Base-by-base conservation (phyloP, 306 rosid genomes). In the Begonia fuchsioides region DNA sequence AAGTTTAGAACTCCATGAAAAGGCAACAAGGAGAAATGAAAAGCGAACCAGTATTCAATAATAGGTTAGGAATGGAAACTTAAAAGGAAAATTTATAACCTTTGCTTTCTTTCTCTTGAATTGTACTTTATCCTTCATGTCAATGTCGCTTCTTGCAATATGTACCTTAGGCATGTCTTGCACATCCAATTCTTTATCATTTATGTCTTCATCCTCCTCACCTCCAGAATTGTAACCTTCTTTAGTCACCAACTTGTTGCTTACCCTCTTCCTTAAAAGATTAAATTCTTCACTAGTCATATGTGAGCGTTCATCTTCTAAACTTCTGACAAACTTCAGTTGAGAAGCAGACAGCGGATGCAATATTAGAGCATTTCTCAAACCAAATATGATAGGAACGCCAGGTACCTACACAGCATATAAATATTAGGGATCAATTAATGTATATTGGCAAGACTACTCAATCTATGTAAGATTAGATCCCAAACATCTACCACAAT, bases 61-160 rank as follows among this genome's bases (percentile, higher is more conserved):
- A 26, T 26, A 26, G 32, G 5, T 26, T 26, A 26, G 35, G 7
- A 26, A 26, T 5, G 35, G 35, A 13, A 7, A 35, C 39, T 41
- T 38, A 41, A 44, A 14, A 46, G 13, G 44, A n/a, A n/a, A n/a
- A 17, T n/a, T n/a, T 17, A 62, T 51, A 8, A 75, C 94, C 94
- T 87, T 87, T 38, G 93, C 79, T 62, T 20, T 83, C 71, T 76
- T 87, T 66, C 86, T 78, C 76, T 87, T 83, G 64, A 80, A 83
- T 57, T 72, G 81, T 58, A 69, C 76, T 70, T 56, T 76, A 59
- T 83, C 88, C 67, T 68, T 80, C 63, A 62, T 48, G 14, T 43
- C 77, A 51, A 48, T 15, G 52, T n/a, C 60, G 26, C 43, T 71
- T 52, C 60, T 73, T 38, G 54, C 7, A 46, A 47, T 35, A 15